These are phyloP conservation scores for Hypoxylon subgilvum DNA, from an alignment of 495 filamentous ascomycete genomes.

Conservation along the genomic window DNA sequence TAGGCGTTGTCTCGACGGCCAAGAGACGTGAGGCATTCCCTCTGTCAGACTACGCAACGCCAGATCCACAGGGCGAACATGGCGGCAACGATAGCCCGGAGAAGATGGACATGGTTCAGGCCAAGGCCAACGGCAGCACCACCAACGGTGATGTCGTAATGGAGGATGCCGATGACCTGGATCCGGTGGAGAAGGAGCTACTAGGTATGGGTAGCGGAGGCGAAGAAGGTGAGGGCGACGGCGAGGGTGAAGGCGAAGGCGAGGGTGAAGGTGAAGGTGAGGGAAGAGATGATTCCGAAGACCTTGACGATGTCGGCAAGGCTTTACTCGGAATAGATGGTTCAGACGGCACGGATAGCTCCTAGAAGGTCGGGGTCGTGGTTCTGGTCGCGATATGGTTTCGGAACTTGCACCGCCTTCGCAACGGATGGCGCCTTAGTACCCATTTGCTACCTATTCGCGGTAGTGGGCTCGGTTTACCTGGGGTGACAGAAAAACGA, in stretches of 20 bases:
- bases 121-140: constrained; percentile 34
- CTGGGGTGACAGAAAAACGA: too few relatives aligned
- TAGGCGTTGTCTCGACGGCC: constrained; percentile 51
- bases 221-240: constrained; percentile 30
- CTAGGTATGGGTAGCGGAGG: constrained; percentile 52
- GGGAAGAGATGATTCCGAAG: constrained; percentile 50
- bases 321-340: constrained; percentile 54
- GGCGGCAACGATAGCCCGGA: constrained; percentile 31
- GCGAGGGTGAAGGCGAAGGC: constrained; percentile 38
- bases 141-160: constrained; percentile 48
- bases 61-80: constrained; percentile 25
- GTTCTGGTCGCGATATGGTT: background rate
- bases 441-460: too few relatives aligned
- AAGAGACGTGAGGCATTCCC: constrained; percentile 44
- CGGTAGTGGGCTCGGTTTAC: too few relatives aligned
- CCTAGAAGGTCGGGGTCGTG: too few relatives aligned
- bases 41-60: constrained; percentile 31
- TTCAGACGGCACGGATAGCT: constrained; percentile 43
- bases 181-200: constrained; percentile 59
- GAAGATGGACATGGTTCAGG: constrained; percentile 43
- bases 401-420: too few relatives aligned
- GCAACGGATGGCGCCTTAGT: too few relatives aligned
- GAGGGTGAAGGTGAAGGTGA: constrained; percentile 46
- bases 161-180: constrained; percentile 57
- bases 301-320: constrained; percentile 62